Evolutionary conservation across 768 basidiomycete species (phyloP).

Genomic region (Rhizopogon roseolus): DNA sequence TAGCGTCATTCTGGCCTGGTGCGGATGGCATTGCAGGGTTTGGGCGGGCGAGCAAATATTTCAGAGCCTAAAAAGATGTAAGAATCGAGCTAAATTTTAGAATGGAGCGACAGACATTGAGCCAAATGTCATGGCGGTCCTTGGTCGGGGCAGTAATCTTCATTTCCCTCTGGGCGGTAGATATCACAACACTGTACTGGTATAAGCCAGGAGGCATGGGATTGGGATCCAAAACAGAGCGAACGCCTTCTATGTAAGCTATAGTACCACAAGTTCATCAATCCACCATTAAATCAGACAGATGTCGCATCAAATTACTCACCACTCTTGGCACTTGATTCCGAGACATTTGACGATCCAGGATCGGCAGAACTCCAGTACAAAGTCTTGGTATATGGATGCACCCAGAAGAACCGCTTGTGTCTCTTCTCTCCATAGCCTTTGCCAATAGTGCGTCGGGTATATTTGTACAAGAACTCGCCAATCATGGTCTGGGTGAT

Average conservation of each 20-base stretch:
- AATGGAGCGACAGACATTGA: slow-evolving; percentile 55
- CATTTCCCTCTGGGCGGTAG: slow-evolving; percentile 94
- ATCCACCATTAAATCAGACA: slow-evolving; percentile 5
- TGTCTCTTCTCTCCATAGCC: slow-evolving; percentile 88
- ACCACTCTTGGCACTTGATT: slow-evolving; percentile 97
- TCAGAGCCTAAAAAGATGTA: slow-evolving; percentile 61
- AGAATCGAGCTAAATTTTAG: slow-evolving; percentile 3
- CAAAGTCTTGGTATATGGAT: slow-evolving; percentile 95
- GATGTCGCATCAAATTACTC: slow-evolving; percentile 30
- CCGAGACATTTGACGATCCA: slow-evolving; percentile 79
- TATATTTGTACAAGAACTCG: slow-evolving; percentile 98
- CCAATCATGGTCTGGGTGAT: slow-evolving; percentile 99
- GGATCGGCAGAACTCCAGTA: slow-evolving; percentile 98
- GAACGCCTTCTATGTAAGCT: slow-evolving; percentile 94
- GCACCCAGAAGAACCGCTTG: slow-evolving; percentile 99
- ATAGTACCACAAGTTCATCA: slow-evolving; percentile 7
- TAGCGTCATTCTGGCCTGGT: slow-evolving; percentile 23
- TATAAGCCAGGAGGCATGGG: slow-evolving; percentile 93
- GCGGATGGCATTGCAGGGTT: slow-evolving; percentile 22
- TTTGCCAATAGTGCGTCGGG: slow-evolving; percentile 82
- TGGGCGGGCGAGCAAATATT: slow-evolving; percentile 84
- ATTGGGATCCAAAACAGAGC: slow-evolving; percentile 90
- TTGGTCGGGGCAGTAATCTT: slow-evolving; percentile 96
- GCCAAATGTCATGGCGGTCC: slow-evolving; percentile 97
- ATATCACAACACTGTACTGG: slow-evolving; percentile 89